Conservation (phyloP, 2,329 filamentous ascomycete species). For the Colletotrichum cereale region DNA sequence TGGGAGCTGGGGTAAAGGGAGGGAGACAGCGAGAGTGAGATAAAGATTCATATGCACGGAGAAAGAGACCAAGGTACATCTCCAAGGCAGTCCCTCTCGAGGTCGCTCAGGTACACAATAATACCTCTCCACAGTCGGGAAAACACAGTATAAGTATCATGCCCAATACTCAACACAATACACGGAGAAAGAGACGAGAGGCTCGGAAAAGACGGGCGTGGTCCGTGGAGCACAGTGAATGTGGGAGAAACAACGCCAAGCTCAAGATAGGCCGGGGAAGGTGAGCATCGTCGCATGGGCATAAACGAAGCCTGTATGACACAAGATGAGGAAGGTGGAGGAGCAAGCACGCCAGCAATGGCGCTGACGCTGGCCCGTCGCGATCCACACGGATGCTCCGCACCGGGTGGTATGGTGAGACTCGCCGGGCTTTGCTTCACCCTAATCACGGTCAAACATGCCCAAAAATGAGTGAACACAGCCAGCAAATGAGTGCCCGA, state of each 20-base stretch:
- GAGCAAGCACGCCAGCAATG: conserved; percentile 21
- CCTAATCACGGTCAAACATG: conserved; percentile 14
- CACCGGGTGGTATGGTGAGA: not conserved
- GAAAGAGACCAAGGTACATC: no score
- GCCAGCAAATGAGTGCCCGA: not conserved
- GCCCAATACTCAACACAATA: no score
- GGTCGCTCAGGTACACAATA: no score
- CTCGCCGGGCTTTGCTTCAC: not conserved
- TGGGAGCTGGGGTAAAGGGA: conserved; percentile 15
- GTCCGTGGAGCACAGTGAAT: conserved; percentile 9
- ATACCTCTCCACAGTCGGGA: no score
- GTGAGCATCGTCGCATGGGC: conserved; percentile 1
- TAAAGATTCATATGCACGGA: not conserved
- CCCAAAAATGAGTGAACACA: not conserved
- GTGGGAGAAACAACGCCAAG: conserved; percentile 25
- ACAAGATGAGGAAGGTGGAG: conserved; percentile 1
- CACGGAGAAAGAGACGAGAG: not conserved
- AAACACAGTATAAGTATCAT: no score
- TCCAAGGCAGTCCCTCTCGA: no score
- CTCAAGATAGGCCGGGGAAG: conserved; percentile 2
- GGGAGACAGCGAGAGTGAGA: not conserved
- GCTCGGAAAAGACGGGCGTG: not conserved
- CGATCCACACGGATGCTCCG: conserved; percentile 16
- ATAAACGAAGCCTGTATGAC: not conserved
- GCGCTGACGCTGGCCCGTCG: conserved; percentile 3